These are phyloP conservation scores for Naganishia friedmannii DNA, from an alignment of 768 basidiomycete species.

Conservation along the genomic window DNA sequence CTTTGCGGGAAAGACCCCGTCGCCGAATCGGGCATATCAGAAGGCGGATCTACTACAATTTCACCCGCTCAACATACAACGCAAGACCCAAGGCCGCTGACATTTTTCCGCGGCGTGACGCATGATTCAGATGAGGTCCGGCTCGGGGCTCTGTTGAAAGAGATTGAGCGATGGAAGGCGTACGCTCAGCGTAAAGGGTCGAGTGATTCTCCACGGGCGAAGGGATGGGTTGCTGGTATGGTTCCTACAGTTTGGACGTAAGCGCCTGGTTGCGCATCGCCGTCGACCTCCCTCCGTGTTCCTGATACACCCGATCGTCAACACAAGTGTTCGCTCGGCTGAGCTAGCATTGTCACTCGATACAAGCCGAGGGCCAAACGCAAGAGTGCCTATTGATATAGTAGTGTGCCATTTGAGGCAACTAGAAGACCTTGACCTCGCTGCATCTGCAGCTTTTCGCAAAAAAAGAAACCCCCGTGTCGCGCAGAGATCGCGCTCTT, in stretches of 20 bases:
- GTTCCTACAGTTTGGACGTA: background rate
- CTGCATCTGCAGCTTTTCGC: too few species aligned
- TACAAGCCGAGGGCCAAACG: too few species aligned
- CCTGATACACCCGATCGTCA: background rate
- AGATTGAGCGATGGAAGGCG: constrained; percentile 65
- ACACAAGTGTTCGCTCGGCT: too few species aligned
- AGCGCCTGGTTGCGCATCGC: background rate
- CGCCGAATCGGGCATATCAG: constrained; percentile 38
- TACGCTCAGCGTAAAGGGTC: constrained; percentile 12
- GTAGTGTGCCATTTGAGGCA: too few species aligned
- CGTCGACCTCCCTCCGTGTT: background rate
- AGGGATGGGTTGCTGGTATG: constrained; percentile 5
- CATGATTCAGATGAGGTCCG: constrained; percentile 60
- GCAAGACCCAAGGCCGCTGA: constrained; percentile 52
- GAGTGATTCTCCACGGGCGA: too few species aligned
- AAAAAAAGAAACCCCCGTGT: too few species aligned
- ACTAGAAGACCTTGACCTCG: too few species aligned
- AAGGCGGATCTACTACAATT: constrained; percentile 33
- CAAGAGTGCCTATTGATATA: too few species aligned
- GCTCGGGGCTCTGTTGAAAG: constrained; percentile 62
- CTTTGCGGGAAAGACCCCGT: constrained; percentile 40
- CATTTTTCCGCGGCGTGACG: background rate
- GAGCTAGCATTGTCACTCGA: too few species aligned
- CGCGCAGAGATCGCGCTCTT: too few species aligned
- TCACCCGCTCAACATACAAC: constrained; percentile 15